Evolutionary conservation across 179 eudicot species (phyloP), one percentile per base, ranked within the genome.

Genomic region (Camellia oleifera): DNA sequence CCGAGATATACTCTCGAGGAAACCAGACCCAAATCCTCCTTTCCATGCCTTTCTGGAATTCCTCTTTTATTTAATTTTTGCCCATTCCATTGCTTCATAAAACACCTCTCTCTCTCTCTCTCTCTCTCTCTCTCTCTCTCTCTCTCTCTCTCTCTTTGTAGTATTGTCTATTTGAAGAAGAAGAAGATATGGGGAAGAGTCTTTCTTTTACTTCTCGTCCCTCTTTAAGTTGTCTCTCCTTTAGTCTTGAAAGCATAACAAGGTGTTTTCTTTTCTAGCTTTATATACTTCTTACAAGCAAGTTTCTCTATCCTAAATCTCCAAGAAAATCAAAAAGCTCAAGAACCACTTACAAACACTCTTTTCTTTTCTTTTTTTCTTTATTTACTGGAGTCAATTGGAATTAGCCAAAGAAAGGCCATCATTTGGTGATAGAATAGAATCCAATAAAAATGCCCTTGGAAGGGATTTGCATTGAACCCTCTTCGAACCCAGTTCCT

Each of bases 1-100:
- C 91, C 66, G 56, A 88, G 76, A 88, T 86, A 86, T 84, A 84
- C 85, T 84, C 84, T 80, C 84, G 78, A 84, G 82, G 82, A 81
- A 74, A 78, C 73, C 86, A 85, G 15, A 58, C 80, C 83, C 79
- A 75, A 81, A 69, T 66, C 64, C 81, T 68, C 76, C 82, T 81
- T 80, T 84, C 84, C 54, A 46, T 68, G 64, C 78, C 81, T 77
- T 70, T 81, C 84, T 72, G 78, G 76, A 75, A 78, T 81, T 79
- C 66, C 80, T 53, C 45, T 69, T 18, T 72, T 72, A 64, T 64
- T 63, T 50, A 23, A 15, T 74, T 52, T 50, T 40, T 18, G 46
- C 63, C 73, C 53, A 53, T 54, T 73, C 20, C 56, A 4, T 70
- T 72, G n/a, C 48, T 72, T 65, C 57, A 60, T 58, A 18, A 45